A percentile compares a stretch with the other conserved stretches of the same genome.
Evolutionary conservation across 345 rosid species (phyloP).

Genomic region (Lepidium sativum): DNA sequence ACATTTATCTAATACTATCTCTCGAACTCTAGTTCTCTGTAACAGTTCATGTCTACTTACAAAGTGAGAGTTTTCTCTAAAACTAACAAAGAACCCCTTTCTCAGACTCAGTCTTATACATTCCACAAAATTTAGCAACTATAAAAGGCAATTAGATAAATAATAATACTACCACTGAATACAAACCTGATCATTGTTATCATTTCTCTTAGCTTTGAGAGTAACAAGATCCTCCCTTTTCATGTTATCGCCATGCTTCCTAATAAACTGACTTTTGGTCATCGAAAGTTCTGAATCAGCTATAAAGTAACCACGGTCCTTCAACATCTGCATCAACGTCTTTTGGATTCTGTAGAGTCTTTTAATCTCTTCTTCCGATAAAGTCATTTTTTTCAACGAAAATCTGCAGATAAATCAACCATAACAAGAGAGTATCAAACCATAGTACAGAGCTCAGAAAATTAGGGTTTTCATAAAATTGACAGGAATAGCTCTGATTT

Average conservation of each 20-base stretch:
- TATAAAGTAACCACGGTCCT: conserved; percentile 67
- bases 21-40: not conserved
- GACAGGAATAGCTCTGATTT: not conserved
- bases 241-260: conserved; percentile 65
- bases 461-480: not conserved
- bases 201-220: conserved; percentile 45
- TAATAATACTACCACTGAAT: not conserved
- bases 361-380: conserved; percentile 60
- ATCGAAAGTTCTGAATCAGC: conserved; percentile 52
- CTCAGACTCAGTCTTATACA: not conserved
- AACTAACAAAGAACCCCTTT: not conserved
- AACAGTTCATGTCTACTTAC: not conserved
- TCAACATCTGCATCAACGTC: conserved; percentile 79
- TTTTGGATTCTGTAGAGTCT: conserved; percentile 52
- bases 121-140: not conserved
- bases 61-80: not conserved
- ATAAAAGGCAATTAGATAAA: not conserved
- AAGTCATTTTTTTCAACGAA: conserved; percentile 29
- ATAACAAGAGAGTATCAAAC: not conserved
- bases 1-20: not conserved
- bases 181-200: conserved; percentile 56
- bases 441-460: not conserved
- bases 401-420: not conserved
- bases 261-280: conserved; percentile 40
- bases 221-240: conserved; percentile 86